A percentile compares a stretch with the other conserved stretches of the same genome.
These are phyloP conservation scores for Metarhizium rileyi DNA, from an alignment of 2,329 filamentous ascomycete species.

Conservation along the genomic window DNA sequence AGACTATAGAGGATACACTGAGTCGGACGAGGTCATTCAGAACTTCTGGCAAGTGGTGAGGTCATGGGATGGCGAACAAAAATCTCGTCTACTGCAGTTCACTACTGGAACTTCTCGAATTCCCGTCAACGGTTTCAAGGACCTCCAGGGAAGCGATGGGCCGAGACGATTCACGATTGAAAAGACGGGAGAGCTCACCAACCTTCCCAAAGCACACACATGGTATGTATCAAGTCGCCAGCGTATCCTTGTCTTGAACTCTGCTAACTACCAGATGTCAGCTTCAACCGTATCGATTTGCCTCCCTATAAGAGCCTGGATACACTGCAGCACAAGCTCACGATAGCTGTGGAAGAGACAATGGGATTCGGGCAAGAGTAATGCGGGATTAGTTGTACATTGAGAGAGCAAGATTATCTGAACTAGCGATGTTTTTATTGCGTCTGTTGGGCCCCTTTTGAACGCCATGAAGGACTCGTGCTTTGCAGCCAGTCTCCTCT, in stretches of 20 bases:
- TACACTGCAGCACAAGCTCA: constrained; percentile 77
- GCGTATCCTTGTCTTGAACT: neutral
- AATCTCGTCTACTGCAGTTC: constrained; percentile 91
- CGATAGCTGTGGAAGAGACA: constrained; percentile 96
- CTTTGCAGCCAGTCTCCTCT: neutral
- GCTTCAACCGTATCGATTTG: constrained; percentile 94
- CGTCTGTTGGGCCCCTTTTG: neutral
- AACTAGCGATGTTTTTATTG: constrained; percentile 4
- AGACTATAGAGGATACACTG: constrained; percentile 96
- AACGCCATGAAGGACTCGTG: neutral
- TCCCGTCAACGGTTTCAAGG: constrained; percentile 98
- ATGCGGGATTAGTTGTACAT: constrained; percentile 6
- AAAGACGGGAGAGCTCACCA: constrained; percentile 83
- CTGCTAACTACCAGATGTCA: constrained; percentile 23
- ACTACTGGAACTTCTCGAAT: constrained; percentile 96
- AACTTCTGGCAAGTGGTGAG: constrained; percentile 99
- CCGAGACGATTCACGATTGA: constrained; percentile 95
- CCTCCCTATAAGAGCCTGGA: constrained; percentile 89
- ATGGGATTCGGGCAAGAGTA: constrained; percentile 99
- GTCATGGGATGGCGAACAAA: constrained; percentile 96
- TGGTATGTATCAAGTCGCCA: constrained; percentile 55
- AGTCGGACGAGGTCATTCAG: constrained; percentile 92
- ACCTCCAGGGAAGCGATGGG: constrained; percentile 92
- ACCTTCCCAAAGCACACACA: constrained; percentile 93
- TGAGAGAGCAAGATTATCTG: neutral